Conservation (phyloP, 2,329 filamentous ascomycete species). For the Chaetomiaceae sp. region DNA sequence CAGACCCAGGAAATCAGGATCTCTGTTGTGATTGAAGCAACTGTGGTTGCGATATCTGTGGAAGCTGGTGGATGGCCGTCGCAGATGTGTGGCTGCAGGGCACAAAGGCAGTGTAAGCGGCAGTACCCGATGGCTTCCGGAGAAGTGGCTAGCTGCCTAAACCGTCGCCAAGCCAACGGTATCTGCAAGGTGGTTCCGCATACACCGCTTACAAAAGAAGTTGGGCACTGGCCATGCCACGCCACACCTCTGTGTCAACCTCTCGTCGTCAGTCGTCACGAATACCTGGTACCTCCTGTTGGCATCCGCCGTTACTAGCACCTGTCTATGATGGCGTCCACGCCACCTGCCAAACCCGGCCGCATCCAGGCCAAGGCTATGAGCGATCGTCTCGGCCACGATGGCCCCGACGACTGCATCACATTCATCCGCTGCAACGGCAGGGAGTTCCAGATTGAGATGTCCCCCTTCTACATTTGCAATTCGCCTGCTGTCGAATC, state of each 20-base stretch:
- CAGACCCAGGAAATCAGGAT: too few relatives aligned
- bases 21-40: too few relatives aligned
- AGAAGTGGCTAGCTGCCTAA: too few relatives aligned
- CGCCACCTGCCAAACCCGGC: background rate
- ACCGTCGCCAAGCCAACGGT: too few relatives aligned
- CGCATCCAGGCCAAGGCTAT: constrained; percentile 11
- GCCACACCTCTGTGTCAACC: background rate
- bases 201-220: too few relatives aligned
- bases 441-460: constrained; percentile 11
- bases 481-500: constrained; percentile 9
- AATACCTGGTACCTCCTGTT: background rate
- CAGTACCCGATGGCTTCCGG: too few relatives aligned
- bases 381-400: constrained; percentile 4
- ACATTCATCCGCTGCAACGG: constrained; percentile 16
- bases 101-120: too few relatives aligned
- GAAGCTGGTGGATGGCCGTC: too few relatives aligned
- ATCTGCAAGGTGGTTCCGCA: too few relatives aligned
- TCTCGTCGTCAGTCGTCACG: background rate
- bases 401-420: constrained; percentile 10
- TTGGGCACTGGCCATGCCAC: too few relatives aligned
- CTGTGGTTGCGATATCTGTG: too few relatives aligned
- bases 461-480: constrained; percentile 15
- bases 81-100: too few relatives aligned
- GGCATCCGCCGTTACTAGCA: background rate
- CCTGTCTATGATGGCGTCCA: background rate